phyloP scores from a whole-genome alignment of 371 early-diverging fungal genomes.

The Mycotypha africana region DNA sequence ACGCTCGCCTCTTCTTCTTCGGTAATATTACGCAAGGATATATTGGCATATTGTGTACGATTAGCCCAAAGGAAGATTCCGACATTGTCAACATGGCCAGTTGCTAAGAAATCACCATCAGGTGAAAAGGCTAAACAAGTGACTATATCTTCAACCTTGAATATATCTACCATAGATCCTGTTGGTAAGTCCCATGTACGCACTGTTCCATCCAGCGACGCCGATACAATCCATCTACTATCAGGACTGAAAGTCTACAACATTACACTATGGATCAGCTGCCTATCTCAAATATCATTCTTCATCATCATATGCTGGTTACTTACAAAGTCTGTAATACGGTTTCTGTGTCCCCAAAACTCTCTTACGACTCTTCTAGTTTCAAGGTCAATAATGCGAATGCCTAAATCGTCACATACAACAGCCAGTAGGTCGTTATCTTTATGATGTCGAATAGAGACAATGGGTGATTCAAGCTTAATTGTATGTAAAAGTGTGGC shows the following conservation, averaged over 20 bases:
- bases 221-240: slow-evolving; percentile 87
- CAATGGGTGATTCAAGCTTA: slow-evolving; percentile 65
- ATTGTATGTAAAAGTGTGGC: slow-evolving; percentile 60
- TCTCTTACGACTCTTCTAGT: slow-evolving; percentile 77
- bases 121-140: slow-evolving; percentile 88
- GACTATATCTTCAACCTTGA: slow-evolving; percentile 69
- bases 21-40: slow-evolving; percentile 58
- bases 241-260: slow-evolving; percentile 80
- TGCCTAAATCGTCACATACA: slow-evolving; percentile 77
- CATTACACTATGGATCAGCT: background rate
- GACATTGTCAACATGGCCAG: slow-evolving; percentile 85
- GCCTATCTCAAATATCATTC: no score
- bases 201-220: slow-evolving; percentile 80
- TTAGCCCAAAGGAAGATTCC: slow-evolving; percentile 93
- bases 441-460: slow-evolving; percentile 54
- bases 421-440: slow-evolving; percentile 81
- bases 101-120: slow-evolving; percentile 86
- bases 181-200: slow-evolving; percentile 95
- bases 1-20: slow-evolving; percentile 59
- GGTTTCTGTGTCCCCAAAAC: slow-evolving; percentile 82
- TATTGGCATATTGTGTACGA: slow-evolving; percentile 65
- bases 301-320: no score
- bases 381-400: slow-evolving; percentile 85
- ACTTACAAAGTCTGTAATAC: slow-evolving; percentile 81
- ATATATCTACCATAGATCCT: slow-evolving; percentile 83